phyloP scores from a whole-genome alignment of 768 basidiomycete genomes.

The Gloeostereum incarnatum region DNA sequence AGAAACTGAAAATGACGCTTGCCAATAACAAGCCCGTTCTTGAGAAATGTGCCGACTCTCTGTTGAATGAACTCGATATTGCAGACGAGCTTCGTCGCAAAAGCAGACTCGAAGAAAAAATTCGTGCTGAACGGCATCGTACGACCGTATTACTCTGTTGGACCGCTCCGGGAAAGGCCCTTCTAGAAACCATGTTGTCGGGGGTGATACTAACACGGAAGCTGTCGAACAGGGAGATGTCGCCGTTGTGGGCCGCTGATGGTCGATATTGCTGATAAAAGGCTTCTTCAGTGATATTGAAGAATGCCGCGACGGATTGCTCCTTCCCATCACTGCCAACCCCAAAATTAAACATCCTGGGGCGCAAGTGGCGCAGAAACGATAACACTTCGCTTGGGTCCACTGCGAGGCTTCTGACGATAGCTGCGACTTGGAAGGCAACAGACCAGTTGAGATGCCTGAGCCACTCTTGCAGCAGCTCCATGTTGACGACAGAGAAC shows the following conservation, averaged over 20 bases:
- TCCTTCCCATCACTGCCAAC: constrained; percentile 13
- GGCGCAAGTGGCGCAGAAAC: constrained; percentile 31
- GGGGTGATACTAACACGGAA: constrained; percentile 43
- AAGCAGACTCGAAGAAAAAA: constrained; percentile 57
- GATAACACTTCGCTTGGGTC: constrained; percentile 40
- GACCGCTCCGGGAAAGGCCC: constrained; percentile 51
- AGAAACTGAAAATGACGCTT: constrained; percentile 50
- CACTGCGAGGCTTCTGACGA: constrained; percentile 26
- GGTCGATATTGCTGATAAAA: constrained; percentile 11
- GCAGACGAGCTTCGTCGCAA: constrained; percentile 46
- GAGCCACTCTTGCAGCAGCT: constrained; percentile 22
- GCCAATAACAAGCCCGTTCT: constrained; percentile 40
- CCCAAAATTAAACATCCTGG: constrained; percentile 14
- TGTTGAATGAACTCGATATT: constrained; percentile 43
- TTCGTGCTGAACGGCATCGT: constrained; percentile 31
- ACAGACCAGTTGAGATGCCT: constrained; percentile 33
- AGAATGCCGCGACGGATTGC: constrained; percentile 18
- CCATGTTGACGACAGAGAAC: constrained; percentile 28
- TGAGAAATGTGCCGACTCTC: constrained; percentile 35
- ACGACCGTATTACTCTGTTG: constrained; percentile 50
- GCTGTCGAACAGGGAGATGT: constrained; percentile 28
- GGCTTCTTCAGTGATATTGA: constrained; percentile 16
- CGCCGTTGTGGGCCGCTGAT: constrained; percentile 17
- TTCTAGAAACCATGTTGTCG: constrained; percentile 34
- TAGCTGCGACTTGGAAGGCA: constrained; percentile 48